A percentile compares a stretch with the other conserved stretches of the same genome.
These are phyloP conservation scores for Astrephomene gubernaculifera DNA, from an alignment of 139 green algal species.

Conservation along the genomic window DNA sequence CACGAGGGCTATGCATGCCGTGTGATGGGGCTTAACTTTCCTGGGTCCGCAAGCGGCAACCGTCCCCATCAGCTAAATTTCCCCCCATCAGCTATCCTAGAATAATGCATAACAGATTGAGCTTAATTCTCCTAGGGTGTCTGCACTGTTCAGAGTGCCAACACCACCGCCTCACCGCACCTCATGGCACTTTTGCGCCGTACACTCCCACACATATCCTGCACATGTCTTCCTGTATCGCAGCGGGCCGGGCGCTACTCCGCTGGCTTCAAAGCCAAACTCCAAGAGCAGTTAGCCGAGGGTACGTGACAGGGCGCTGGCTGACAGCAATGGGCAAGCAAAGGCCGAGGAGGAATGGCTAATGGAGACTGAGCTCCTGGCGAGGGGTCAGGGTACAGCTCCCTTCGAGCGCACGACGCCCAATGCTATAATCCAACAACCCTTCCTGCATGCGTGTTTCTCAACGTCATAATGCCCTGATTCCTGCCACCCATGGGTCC, in stretches of 20 bases:
- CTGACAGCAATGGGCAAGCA: not conserved
- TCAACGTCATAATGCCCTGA: not conserved
- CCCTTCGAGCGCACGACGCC: not conserved
- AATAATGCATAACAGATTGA: not conserved
- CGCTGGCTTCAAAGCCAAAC: not conserved
- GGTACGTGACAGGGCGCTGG: not conserved
- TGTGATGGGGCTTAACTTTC: not conserved
- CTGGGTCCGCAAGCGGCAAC: not conserved
- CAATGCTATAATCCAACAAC: not conserved
- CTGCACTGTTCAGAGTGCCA: not conserved
- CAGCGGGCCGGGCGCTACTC: not conserved
- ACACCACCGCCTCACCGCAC: not conserved
- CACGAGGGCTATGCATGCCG: not conserved
- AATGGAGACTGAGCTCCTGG: not conserved
- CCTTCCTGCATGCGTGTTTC: not conserved
- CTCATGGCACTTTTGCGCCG: no score
- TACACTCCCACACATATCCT: no score
- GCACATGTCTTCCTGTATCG: no score
- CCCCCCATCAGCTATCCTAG: not conserved
- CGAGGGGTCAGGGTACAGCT: not conserved
- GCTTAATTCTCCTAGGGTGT: not conserved
- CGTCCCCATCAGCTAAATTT: not conserved
- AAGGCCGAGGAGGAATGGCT: not conserved
- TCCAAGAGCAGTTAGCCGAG: constrained; percentile 2
- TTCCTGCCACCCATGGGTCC: not conserved